Evolutionary conservation across 2,329 filamentous ascomycete species (phyloP), one percentile per base, ranked within the genome.

Genomic region (Didymella exigua): DNA sequence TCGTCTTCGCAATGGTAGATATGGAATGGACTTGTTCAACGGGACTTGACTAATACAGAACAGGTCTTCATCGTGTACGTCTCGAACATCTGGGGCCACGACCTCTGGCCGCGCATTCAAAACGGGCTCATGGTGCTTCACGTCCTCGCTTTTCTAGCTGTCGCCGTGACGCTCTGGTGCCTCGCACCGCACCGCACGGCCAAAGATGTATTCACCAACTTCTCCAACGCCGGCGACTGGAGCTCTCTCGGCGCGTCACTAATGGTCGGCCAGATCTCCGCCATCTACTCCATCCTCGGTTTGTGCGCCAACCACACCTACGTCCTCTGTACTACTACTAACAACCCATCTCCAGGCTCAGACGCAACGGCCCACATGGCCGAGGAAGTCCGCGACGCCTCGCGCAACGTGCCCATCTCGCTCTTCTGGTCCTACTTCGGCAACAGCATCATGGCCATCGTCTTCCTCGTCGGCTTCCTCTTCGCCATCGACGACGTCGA

Each of bases 61-160:
- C 33, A 48, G 19, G 10, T 59, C 40, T 21, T 48, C 7, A 14
- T 69, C 2, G 57, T 48, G 8, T 79, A 76, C 0, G 69, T 78
- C 26, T 75, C 76, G 4, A 75, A 77, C 49, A 74, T 80, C 4
- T 70, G 78, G 5, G 78, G 77, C 1, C 72, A 72, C 8, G 66
- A 77, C 6, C 68, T 83, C 1, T 73, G 43, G 40, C 45, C 52
- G 1, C 49, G 51, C 2, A 10, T 49, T 5, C 33, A 43, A 24
- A 44, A 54, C 41, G 38, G 30, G 0, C 36, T 34, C 4, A 64
- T 82, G 14, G 67, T 79, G 9, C 53, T 83, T 2, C 81, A 84
- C 53, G 64, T 82, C 21, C 61, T 77, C 14, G 81, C 80, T 2
- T 79, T 83, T 58, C 78, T 83, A 54, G 79, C 76, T 1, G 75